Base-by-base conservation (phyloP, 139 green algal species). In the Tetraselmis striata region DNA sequence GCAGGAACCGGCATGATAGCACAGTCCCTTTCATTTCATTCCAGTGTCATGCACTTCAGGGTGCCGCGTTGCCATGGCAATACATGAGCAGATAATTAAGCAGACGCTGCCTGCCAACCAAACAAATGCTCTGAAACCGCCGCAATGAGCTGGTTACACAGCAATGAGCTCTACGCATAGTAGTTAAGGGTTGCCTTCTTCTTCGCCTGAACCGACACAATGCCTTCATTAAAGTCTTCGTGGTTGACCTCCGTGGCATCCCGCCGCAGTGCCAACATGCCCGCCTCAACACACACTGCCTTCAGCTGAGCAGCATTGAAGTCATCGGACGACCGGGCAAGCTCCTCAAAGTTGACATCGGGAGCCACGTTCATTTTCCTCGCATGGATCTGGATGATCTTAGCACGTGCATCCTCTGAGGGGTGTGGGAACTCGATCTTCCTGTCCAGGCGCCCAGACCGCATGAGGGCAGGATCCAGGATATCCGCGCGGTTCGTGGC, bases 351-450 rank as follows among this genome's bases (percentile, higher is more conserved):
- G 90, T 99, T 99, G 1, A 99, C 95, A 77, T 98, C 95, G 1
- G 87, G 84, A 28, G 86, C 85, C 30, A 97, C 92, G 82, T 94
- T 97, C 94, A 97, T 97, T 85, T 95, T 95, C 18, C 92, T 84
- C 1, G 89, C 85, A 81, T 93, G 87, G 76, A 98, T 96, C 83
- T 94, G 91, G 77, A 99, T 74, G 87, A 99, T 99, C 84, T 98
- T 97, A 74, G 96, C 96, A 1, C 97, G 91, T 0, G 96, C 96
- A 82, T 98, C 94, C 85, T 99, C 96, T 32, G 93, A 97, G 30
- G 97, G 97, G 87, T 99, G 97, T 1, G 97, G 97, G 89, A 99
- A 99, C 94, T 99, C 97, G 77, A 99, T 98, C 90, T 99, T 99
- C 75, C 97, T 90, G 82, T 99, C 97, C 30, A 99, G 88, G 0